phyloP scores from a whole-genome alignment of 164 flowering plant species.

The Piper betle region DNA sequence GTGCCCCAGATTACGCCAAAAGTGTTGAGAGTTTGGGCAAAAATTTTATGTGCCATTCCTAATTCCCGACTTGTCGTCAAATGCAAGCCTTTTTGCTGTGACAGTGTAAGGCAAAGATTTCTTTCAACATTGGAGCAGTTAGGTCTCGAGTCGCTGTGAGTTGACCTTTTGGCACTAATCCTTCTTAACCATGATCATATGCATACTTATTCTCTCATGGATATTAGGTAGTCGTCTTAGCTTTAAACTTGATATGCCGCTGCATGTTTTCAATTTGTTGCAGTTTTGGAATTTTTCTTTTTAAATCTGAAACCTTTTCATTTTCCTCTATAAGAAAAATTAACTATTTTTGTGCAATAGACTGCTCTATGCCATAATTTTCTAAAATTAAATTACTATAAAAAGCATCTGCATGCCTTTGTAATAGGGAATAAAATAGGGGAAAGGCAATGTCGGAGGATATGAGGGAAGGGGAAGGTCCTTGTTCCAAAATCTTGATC shows the following conservation, averaged over 20 bases:
- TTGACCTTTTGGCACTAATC: constrained; percentile 91
- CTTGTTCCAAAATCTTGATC: too few relatives aligned
- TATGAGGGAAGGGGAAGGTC: too few relatives aligned
- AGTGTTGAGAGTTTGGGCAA: too few relatives aligned
- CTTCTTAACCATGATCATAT: constrained; percentile 97
- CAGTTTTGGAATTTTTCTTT: background rate
- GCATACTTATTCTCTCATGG: constrained; percentile 98
- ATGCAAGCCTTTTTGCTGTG: constrained; percentile 96
- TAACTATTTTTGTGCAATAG: too few relatives aligned
- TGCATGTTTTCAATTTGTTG: background rate
- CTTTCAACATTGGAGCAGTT: constrained; percentile 79
- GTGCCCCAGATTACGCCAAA: constrained; percentile 82
- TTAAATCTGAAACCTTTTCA: too few relatives aligned
- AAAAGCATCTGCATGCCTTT: too few relatives aligned
- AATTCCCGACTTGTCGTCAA: constrained; percentile 91
- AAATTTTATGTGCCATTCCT: constrained; percentile 84
- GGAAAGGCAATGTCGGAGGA: too few relatives aligned
- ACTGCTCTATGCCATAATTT: too few relatives aligned
- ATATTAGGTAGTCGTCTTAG: constrained; percentile 53
- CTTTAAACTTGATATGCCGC: background rate
- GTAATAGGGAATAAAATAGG: too few relatives aligned
- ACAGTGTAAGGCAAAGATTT: constrained; percentile 77
- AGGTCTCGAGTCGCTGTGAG: constrained; percentile 86
- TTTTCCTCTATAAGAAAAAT: too few relatives aligned
- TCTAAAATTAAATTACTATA: too few relatives aligned